Evolutionary conservation across 2,329 filamentous ascomycete genomes (phyloP).

Genomic region (Xylaria sp.): DNA sequence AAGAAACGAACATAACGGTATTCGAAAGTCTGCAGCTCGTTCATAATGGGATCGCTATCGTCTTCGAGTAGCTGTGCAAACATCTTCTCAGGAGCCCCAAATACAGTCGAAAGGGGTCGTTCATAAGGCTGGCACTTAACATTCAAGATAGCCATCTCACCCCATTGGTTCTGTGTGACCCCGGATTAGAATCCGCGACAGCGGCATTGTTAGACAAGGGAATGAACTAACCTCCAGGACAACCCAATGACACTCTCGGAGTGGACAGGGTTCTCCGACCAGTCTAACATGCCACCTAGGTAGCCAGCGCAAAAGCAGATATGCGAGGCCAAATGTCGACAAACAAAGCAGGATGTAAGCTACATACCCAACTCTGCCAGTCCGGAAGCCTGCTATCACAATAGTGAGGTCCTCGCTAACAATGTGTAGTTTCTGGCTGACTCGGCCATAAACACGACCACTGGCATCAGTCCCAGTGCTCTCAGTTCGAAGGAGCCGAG

Average conservation of each 20-base stretch:
- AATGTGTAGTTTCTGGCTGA: conserved; percentile 93
- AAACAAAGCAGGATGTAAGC: conserved; percentile 78
- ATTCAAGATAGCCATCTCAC: conserved; percentile 83
- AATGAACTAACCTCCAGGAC: conserved; percentile 77
- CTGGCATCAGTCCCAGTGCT: conserved; percentile 77
- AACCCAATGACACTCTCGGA: conserved; percentile 87
- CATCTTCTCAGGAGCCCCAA: conserved; percentile 73
- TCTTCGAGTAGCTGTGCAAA: conserved; percentile 66
- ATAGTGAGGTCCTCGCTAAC: conserved; percentile 93
- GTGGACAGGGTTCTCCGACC: conserved; percentile 73
- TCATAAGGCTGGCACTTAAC: conserved; percentile 68
- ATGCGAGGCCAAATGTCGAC: conserved; percentile 79
- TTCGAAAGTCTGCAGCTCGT: conserved; percentile 80
- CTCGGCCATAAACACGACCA: conserved; percentile 69
- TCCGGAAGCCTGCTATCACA: conserved; percentile 90
- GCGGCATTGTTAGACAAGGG: not conserved
- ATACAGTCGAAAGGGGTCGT: conserved; percentile 69
- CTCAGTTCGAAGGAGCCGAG: conserved; percentile 76
- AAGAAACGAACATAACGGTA: conserved; percentile 96
- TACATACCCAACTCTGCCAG: conserved; percentile 74
- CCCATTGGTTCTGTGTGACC: conserved; percentile 84
- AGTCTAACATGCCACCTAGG: conserved; percentile 86
- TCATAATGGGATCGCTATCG: conserved; percentile 82
- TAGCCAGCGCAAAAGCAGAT: conserved; percentile 88
- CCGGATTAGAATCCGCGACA: conserved; percentile 8